Conservation (phyloP, 148 eudicot genomes). For the Dysphania ambrosioides region DNA sequence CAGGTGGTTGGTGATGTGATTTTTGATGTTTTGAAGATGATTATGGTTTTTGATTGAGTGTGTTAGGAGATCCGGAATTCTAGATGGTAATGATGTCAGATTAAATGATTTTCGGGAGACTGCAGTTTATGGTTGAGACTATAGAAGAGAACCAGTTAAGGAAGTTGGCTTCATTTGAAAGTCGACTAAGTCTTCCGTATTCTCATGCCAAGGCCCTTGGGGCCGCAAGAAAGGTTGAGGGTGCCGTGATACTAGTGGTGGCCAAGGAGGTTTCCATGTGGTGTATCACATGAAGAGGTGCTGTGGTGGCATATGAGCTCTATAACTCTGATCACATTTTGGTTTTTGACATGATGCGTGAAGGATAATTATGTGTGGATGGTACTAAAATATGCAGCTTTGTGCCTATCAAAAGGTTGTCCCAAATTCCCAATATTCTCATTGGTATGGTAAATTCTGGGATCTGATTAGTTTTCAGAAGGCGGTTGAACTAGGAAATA, state of each 20-base stretch:
- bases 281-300: background rate
- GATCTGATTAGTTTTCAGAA: background rate
- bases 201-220: background rate
- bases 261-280: background rate
- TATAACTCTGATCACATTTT: background rate
- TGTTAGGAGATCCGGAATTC: background rate
- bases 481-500: background rate
- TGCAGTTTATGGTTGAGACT: background rate
- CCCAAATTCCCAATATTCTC: background rate
- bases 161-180: background rate
- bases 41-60: background rate
- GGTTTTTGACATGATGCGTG: background rate
- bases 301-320: background rate
- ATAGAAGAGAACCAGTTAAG: background rate
- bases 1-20: background rate
- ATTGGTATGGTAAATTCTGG: background rate
- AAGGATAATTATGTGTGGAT: background rate
- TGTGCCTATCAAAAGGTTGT: no score
- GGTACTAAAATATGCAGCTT: background rate
- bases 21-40: background rate
- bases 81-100: background rate
- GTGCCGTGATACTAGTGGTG: background rate
- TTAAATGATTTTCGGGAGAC: background rate
- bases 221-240: background rate
- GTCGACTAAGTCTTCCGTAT: background rate